Evolutionary conservation across 345 rosid species (phyloP), one percentile per base, ranked within the genome.

Genomic region (Gynandropsis gynandra): DNA sequence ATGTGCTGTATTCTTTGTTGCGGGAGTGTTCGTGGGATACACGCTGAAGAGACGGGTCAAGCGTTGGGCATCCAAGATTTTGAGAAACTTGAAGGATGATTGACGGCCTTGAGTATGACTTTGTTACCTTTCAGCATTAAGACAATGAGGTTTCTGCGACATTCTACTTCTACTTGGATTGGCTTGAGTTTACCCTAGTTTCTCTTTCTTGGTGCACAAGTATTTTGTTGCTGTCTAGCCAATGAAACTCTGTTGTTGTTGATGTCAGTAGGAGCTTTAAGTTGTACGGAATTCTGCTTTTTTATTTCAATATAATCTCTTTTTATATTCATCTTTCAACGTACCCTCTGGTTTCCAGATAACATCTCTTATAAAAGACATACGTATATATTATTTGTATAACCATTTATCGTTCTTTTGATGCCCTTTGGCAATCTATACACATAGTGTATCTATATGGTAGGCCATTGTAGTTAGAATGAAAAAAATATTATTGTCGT

Each of bases 11-110:
- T 82, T 77, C 80, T 84, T 90, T 32, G 76, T 70, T 21, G 89
- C 95, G 39, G 95, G 98, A 54, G 73, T 87, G 42, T 37, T 84
- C 44, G 80, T 77, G 14, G 96, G 96, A 41, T 87, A 67, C 72
- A 80, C 92, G 7, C 74, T 87, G 45, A 84, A 80, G 69, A 71
- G 68, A 46, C 82, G 96, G 5, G 89, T 87, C 46, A 59, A 72
- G 33, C 43, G 75, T 1, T 90, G 94, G 96, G 96, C 84, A 40
- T 78, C 87, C 17, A 77, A 57, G 41, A 63, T 90, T 56, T 80
- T 87, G 15, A 69, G 60, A 69, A 74, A 67, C 32, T 64, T 88
- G 47, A 88, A 76, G 63, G 95, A 88, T 58, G 85, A 77, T 36
- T 84, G 68, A 73, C 19, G 16, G 33, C 9, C 10, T 47, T 32